Base-by-base conservation (phyloP, 2,329 filamentous ascomycete genomes). In the Neophaeococcomyces mojaviensis region DNA sequence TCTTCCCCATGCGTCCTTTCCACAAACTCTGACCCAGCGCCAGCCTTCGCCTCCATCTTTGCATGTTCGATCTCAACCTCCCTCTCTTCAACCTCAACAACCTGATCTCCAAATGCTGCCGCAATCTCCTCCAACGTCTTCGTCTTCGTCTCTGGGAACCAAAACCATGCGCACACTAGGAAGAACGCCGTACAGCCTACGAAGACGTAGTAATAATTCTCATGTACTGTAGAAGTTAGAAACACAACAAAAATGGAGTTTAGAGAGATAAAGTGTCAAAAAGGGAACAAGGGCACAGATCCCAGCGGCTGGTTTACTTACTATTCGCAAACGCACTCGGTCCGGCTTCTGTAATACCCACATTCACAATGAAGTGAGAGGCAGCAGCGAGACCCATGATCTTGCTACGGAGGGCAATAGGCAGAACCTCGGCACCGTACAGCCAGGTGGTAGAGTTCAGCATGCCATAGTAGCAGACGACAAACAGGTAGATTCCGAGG, bases 301-400 rank as follows among this genome's bases (percentile, higher is more conserved):
- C n/a, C n/a, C n/a, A n/a, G n/a, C n/a, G n/a, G n/a, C n/a, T n/a
- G n/a, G n/a, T n/a, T n/a, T n/a, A n/a, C n/a, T n/a, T n/a, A n/a
- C n/a, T 79, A 35, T 68, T 76, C 12, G 72, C 71, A 53, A 79
- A 78, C 0, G 76, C 75, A 42, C 66, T 75, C 0, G 75, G 75
- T 0, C 74, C 75, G 5, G 72, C 73, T 57, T 76, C 71, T 42
- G 73, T 76, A 68, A 65, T 59, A 4, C 61, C 72, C 24, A 78
- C 73, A 49, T 78, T 78, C 45, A 78, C 73, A 24, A 75, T 69
- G 39, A 75, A 94, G 77, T 94, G 94, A 61, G 82, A 87, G 49
- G 88, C 84, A 4, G 88, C 94, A 34, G 87, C 89, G 33, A 94
- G 76, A 56, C 78, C 87, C 51, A 94, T 87, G 71, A 88, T 88